Evolutionary conservation across 106 monocot genomes (phyloP), one percentile per base, ranked within the genome.

Genomic region (Platanthera guangdongensis): DNA sequence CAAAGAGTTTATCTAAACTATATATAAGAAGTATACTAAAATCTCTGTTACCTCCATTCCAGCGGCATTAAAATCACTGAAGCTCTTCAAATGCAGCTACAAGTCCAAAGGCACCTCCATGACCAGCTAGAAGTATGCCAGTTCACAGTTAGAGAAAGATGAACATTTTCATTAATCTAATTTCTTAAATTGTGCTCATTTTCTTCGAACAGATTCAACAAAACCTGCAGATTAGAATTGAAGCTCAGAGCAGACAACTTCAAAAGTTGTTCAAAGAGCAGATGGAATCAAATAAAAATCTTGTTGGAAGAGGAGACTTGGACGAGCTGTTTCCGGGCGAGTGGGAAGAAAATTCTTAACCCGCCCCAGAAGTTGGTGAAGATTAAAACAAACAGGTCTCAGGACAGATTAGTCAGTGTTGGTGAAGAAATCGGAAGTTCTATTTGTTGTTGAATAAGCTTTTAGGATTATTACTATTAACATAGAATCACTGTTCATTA

Each of bases 61-160:
- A 89, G 89, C 63, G 86, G 84, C 16, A 74, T 84, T 52, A 71
- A 82, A 46, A 89, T 89, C 12, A 89, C 81, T 28, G 84, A 89
- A 82, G 80, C 89, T 21, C 68, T 89, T 15, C 32, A 63, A 48
- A 79, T 89, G 69, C 89, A 89, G 62, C 75, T 89, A 28, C 82
- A 89, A 78, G 84, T 89, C 39, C 89, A 89, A 77, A 81, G 70
- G 68, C 57, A 65, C 12, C 76, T 81, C 22, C 76, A 76, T 21
- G 81, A 81, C 48, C 81, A 76, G 47, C 57, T 81, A 45, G 75
- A 76, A 65, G 81, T 81, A 74, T 74, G 21, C 22, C 22, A 63
- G 22, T 28, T 63, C 63, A 21, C 10, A 19, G 10, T 6, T 18
- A 22, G 0, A 63, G 11, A 68, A 39, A 68, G 10, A 68, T 68